These are phyloP conservation scores for Coniochaeta prunicola DNA, from an alignment of 2,329 filamentous ascomycete genomes.

Conservation along the genomic window DNA sequence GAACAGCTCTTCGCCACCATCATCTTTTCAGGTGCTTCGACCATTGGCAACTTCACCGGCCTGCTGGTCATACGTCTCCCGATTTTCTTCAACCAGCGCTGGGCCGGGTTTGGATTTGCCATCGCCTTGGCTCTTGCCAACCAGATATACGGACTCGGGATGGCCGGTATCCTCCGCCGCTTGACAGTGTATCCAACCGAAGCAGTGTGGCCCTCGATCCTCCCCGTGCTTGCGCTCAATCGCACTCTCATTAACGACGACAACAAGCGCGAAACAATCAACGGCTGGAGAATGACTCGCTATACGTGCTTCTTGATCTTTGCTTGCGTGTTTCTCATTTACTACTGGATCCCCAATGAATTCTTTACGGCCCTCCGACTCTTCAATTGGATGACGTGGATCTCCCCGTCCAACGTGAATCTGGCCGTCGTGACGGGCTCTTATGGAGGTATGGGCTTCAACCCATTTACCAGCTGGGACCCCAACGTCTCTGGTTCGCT, in stretches of 20 bases:
- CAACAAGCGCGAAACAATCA: constrained; percentile 22
- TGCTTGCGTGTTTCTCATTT: constrained; percentile 31
- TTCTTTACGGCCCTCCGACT: constrained; percentile 33
- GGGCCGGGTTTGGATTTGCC: constrained; percentile 31
- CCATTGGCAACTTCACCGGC: constrained; percentile 26
- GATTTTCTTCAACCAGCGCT: constrained; percentile 33
- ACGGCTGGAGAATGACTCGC: constrained; percentile 37
- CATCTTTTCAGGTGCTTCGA: constrained; percentile 27
- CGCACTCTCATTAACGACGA: constrained; percentile 23
- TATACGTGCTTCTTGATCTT: constrained; percentile 34
- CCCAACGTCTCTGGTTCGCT: constrained; percentile 29
- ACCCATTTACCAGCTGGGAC: constrained; percentile 42
- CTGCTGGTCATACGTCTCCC: constrained; percentile 24
- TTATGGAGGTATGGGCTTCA: constrained; percentile 34
- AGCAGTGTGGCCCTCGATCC: constrained; percentile 32
- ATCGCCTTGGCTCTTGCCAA: constrained; percentile 31
- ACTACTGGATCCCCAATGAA: constrained; percentile 41
- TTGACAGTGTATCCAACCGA: constrained; percentile 31
- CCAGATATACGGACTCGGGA: constrained; percentile 35
- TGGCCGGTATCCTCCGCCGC: constrained; percentile 29
- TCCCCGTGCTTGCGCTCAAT: constrained; percentile 30
- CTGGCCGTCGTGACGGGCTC: constrained; percentile 36
- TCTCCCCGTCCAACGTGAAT: constrained; percentile 35
- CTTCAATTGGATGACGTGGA: constrained; percentile 45
- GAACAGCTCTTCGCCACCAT: constrained; percentile 35